Evolutionary conservation across 352 stramenopile genomes (phyloP), one percentile per base, ranked within the genome.

Genomic region (Pythium guiyangense): DNA sequence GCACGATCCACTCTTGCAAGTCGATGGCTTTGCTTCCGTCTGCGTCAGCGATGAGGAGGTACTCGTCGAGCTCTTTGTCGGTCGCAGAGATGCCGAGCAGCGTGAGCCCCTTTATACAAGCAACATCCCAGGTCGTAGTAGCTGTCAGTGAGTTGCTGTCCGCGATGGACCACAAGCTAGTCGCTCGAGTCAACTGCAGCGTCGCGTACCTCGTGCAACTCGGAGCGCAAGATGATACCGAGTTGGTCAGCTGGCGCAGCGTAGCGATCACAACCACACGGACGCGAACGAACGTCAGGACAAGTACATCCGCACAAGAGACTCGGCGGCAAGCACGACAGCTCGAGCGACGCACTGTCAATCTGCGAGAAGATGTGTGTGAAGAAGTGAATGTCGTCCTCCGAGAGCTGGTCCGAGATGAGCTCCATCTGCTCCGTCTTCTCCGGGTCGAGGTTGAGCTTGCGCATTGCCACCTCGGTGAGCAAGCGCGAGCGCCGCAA

Each of bases 21-120:
- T 87, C 77, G 43, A 87, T 85, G 3, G 74, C 77, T 42, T 87
- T 87, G 66, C 77, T 87, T n/a, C 68, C 74, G 37, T 85, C 77
- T 26, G 77, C 77, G 44, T 87, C 77, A 6, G 77, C 77, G 25
- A 87, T 69, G 40, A 85, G 68, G 53, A 87, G 56, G 44, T 85
- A 85, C 50, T 87, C 77, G 49, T 87, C 72, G 18, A 87, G 74
- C 39, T 86, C 77, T 56, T 86, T 85, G 61, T 88, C 74, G 2
- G 73, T 81, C 15, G 71, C 68, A 15, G 73, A 76, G 31, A 88
- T 83, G 6, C 77, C 77, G 6, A 88, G 56, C 29, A 86, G 50
- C 6, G 66, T 86, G 3, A 88, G 64, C 15, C 68, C 77, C 72
- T 81, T 40, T 6, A 27, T n/a, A 49, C 39, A 20, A n/a, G 3